Percentiles rank a stretch among this genome's conserved stretches.
Evolutionary conservation across 176 grass and related monocot species (phyloP).

Genomic region (Aegilops sharonensis): DNA sequence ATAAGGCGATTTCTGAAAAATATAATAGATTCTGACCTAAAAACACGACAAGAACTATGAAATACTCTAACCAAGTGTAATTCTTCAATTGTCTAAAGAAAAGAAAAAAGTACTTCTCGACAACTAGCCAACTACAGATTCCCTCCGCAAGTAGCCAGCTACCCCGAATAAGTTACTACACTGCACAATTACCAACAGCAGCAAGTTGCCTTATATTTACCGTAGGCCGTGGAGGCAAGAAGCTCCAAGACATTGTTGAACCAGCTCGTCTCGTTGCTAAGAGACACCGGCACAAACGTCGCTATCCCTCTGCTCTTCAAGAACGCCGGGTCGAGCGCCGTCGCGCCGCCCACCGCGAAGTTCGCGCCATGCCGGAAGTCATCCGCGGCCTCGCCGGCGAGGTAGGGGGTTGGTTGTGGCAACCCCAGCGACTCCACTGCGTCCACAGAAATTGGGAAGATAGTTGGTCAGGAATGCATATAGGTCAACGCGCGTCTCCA

Average conservation of each 20-base stretch:
- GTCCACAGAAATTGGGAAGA: not conserved
- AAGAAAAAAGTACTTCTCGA: not conserved
- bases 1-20: not conserved
- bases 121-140: no score
- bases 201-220: not conserved
- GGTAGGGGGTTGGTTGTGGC: conserved; percentile 44
- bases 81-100: not conserved
- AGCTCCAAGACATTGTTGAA: conserved; percentile 40
- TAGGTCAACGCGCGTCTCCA: not conserved
- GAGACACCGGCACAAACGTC: conserved; percentile 43
- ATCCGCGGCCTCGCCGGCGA: conserved; percentile 43
- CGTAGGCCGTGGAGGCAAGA: conserved; percentile 21
- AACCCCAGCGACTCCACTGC: conserved; percentile 47
- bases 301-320: conserved; percentile 39
- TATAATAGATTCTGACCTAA: no score
- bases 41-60: no score
- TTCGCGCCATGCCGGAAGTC: conserved; percentile 58
- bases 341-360: conserved; percentile 60
- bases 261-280: conserved; percentile 49
- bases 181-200: not conserved
- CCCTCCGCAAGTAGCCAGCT: no score
- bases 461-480: not conserved
- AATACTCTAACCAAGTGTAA: no score
- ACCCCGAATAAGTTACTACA: no score
- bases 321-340: conserved; percentile 43